Evolutionary conservation across 2,329 filamentous ascomycete species (phyloP), one percentile per base, ranked within the genome.

Genomic region (Chrysoporthe austroafricana): DNA sequence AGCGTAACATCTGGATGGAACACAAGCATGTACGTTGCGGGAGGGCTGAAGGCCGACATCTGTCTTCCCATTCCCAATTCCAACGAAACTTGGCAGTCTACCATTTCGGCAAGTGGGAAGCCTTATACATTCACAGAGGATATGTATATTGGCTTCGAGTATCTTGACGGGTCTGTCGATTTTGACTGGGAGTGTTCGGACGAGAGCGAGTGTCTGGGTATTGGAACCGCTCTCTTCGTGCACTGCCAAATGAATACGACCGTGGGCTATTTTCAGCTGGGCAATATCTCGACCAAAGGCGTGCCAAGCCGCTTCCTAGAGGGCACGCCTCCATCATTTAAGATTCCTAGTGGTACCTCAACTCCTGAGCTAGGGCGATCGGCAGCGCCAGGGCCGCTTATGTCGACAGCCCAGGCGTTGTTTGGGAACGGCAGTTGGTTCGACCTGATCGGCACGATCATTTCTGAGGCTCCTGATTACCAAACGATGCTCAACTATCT

Each of bases 121-220:
- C 61, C 65, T 4, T 43, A 50, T 21, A 64, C 46, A n/a, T 67
- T 67, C 65, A 64, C 52, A 11, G 65, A 67, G n/a, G 60, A 67
- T 16, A 32, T 64, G 14, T 67, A 67, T n/a, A 16, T 67, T 16
- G 34, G 60, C 39, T 18, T 59, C 34, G 14, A 13, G 13, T 43
- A 32, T 11, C 14, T 44, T 2, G 13, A 34, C 50, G 4, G 4
- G 21, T 4, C 6, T 14, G 7, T 11, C 6, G 1, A 2, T 52
- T 7, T 6, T 8, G 1, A 34, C 16, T 66, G 64, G 58, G 32
- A 4, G 0, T 66, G 64, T 48, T 36, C 9, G 11, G 14, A 11
- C 14, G 34, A 34, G 16, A 21, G 26, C 21, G 36, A 11, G 1
- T 39, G 42, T 13, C 7, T 50, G 4, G 52, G 43, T 8, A 7